A percentile compares a stretch with the other conserved stretches of the same genome.
phyloP scores from a whole-genome alignment of 2,329 filamentous ascomycete genomes.

The Dactylellina parvicollis region DNA sequence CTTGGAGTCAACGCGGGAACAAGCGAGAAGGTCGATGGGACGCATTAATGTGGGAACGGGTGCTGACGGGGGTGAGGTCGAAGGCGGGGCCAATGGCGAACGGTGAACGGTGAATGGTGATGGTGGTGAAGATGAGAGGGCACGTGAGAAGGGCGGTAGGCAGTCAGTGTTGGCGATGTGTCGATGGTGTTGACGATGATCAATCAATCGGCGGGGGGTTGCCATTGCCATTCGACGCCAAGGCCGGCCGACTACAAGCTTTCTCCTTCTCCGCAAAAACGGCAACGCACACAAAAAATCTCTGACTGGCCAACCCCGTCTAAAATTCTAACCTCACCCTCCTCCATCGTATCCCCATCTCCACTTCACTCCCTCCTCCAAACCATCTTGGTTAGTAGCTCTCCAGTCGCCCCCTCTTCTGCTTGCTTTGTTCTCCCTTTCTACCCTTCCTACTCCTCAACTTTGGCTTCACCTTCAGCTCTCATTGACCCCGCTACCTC shows the following conservation, averaged over 20 bases:
- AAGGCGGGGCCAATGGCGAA: too few relatives aligned
- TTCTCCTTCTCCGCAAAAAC: conserved; percentile 28
- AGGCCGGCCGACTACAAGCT: background rate
- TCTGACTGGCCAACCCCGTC: conserved; percentile 16
- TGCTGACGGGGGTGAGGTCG: background rate
- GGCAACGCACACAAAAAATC: conserved; percentile 35
- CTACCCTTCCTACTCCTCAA: background rate
- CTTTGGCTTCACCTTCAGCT: background rate
- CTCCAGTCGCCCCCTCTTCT: background rate
- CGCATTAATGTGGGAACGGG: conserved; percentile 16
- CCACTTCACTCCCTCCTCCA: conserved; percentile 41
- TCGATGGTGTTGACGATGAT: background rate
- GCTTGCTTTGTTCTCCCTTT: too few relatives aligned
- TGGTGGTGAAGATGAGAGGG: too few relatives aligned
- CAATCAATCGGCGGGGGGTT: too few relatives aligned
- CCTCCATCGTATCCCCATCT: conserved; percentile 19
- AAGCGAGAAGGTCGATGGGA: background rate
- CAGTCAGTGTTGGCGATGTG: too few relatives aligned
- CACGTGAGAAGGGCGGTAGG: too few relatives aligned
- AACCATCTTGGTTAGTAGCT: conserved; percentile 57
- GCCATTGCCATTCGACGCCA: too few relatives aligned
- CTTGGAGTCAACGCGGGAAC: background rate
- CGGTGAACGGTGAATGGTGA: too few relatives aligned
- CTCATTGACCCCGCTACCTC: background rate
- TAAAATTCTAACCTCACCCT: conserved; percentile 29